Percentiles rank a stretch among this genome's conserved stretches.
These are phyloP conservation scores for Omphalea diandra DNA, from an alignment of 441 rosid genomes.

Conservation along the genomic window DNA sequence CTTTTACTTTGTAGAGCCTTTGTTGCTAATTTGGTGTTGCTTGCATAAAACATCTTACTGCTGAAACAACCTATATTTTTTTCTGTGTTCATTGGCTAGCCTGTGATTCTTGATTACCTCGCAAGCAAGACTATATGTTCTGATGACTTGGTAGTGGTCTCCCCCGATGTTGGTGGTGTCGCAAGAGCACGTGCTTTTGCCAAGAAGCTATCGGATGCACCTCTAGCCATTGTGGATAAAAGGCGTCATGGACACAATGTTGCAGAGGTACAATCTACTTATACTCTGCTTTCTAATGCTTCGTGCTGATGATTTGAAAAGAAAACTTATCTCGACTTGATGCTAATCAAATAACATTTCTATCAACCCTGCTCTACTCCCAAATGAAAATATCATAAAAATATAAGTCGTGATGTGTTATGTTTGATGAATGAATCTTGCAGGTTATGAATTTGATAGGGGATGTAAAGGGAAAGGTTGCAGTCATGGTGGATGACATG, in stretches of 20 bases:
- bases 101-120: slow-evolving; percentile 95
- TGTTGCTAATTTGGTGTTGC: not conserved
- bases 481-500: slow-evolving; percentile 98
- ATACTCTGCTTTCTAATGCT: not conserved
- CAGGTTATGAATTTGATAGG: slow-evolving; percentile 97
- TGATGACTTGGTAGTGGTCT: slow-evolving; percentile 87
- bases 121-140: slow-evolving; percentile 87
- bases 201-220: slow-evolving; percentile 91
- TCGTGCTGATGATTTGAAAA: no score
- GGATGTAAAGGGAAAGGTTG: slow-evolving; percentile 95
- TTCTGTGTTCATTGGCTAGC: slow-evolving; percentile 46
- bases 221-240: slow-evolving; percentile 95
- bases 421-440: slow-evolving; percentile 19
- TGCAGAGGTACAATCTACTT: slow-evolving; percentile 62
- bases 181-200: slow-evolving; percentile 97
- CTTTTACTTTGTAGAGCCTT: not conserved
- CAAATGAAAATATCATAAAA: no score
- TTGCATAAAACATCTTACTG: not conserved
- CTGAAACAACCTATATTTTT: slow-evolving; percentile 5
- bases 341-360: no score
- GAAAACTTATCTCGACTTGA: no score
- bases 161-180: slow-evolving; percentile 98
- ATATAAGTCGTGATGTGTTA: not conserved
- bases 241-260: slow-evolving; percentile 95
- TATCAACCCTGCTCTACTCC: no score